Evolutionary conservation across 2,329 filamentous ascomycete genomes (phyloP), one percentile per base, ranked within the genome.

Genomic region (Shiraia bambusicola): DNA sequence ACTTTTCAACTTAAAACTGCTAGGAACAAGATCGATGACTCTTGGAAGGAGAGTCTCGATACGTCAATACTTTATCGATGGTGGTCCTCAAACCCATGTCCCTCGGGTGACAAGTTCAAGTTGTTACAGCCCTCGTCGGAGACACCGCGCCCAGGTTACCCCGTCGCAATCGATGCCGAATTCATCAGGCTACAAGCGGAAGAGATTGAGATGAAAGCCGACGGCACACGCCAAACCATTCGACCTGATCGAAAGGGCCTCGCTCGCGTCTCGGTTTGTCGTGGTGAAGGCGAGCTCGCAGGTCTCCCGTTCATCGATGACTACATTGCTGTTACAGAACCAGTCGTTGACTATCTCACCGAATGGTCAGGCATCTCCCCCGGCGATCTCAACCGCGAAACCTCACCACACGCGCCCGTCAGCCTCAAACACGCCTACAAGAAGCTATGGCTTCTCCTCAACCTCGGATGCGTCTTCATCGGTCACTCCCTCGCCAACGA

Each of bases 391-490:
- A 90, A 95, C 56, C 83, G 86, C 17, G 78, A 82, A 41, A 77
- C 80, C n/a, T 87, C 87, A 30, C 81, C 79, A 39, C 92, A 95
- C 69, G 88, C 89, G 40, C 80, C 97, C 0, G 84, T 97, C 7
- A 80, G 87, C 2, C 77, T 97, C 28, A 98, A 98, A 66, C 81
- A 87, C 43, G 91, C 88, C 1, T 98, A 97, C 76, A 98, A 98
- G 72, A 96, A 96, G 68, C 82, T 98, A 22, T 98, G 94, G 94
- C 81, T 97, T 12, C 78, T 98, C 13, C 80, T 98, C 24, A 98
- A 98, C 63, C 78, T 97, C 0, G 93, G 93, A 34, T 95, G 90
- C 70, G 82, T 88, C 49, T 98, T 98, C 65, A 80, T 98, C 4
- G 93, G 93, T 2, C 93, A 98, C 61, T 92, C 92, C 3, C 76